Base-by-base conservation (phyloP, 192 early-diverging fungal species). In the Phycomyces nitens region DNA sequence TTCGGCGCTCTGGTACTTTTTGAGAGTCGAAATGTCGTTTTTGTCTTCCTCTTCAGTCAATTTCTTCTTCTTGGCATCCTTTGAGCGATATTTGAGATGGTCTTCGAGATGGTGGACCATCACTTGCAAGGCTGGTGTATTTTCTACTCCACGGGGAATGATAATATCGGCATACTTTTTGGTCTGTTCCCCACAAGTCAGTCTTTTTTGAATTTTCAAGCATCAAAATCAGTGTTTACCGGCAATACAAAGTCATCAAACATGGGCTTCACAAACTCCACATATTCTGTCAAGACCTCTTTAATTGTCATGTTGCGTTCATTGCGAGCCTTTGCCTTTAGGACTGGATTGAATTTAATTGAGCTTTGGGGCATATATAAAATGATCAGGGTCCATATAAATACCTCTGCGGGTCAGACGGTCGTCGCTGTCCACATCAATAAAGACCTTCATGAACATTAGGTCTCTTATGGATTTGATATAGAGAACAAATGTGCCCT, bases 211-310 rank as follows among this genome's bases (percentile, higher is more conserved):
- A 12, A 39, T 41, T 41, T 18, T n/a, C n/a, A 51, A 10, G n/a
- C 23, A 16, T 27, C 16, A 14, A 16, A n/a, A 1, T 40, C 23
- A 10, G 16, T 20, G 55, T 74, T 63, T 80, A 84, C 84, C 26
- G 89, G 92, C 58, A 83, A 78, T 53, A 96, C 84, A 71, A 92
- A 96, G 60, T 96, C 91, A 61, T 96, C 94, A 68, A 92, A 94
- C 58, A 82, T 77, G 5, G 92, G 92, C 77, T 96, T 96, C 24
- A 90, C 88, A 56, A 86, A 85, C 23, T 78, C 79, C 38, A 92
- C 67, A 61, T 94, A 96, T 42, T 80, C 69, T 23, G 81, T 81
- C 27, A 96, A 66, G 22, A 92, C 80, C 21, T 71, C 55, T 16
- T 82, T 83, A 41, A 92, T 65, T 8, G 72, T 40, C 24, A 75